Base-by-base conservation (phyloP, 257 asterid species). In the Ballota nigra region DNA sequence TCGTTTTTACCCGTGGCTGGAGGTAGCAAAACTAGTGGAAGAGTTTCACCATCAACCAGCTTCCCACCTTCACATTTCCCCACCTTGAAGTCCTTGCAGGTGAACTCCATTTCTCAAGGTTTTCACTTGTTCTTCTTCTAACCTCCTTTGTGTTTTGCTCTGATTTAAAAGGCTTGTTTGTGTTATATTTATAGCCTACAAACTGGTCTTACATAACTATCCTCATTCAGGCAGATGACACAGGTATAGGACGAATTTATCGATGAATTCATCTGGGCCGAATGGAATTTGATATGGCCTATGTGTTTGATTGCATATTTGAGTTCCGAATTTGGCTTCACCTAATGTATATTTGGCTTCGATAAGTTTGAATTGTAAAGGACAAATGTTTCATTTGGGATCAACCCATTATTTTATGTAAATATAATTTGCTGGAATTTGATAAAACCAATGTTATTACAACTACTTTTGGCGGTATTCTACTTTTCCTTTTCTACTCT, bases 51-150 rank as follows among this genome's bases (percentile, higher is more conserved):
- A 36, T 91, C 84, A 10, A 91, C 95, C 22, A 84, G 68, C 78
- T 80, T 91, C 62, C 87, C 95, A 3, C 97, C 96, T 66, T 87
- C 92, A 16, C 97, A 91, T 82, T 89, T 91, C 0, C 97, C 97
- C 7, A 87, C 96, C 86, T 84, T 86, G 74, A 91, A 91, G 13
- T 85, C 86, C 83, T 85, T 75, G 75, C 91, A 83, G 15, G 40
- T 74, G 82, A 76, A 86, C 75, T 88, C 92, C 95, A 86, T 89
- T 67, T 26, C 36, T 57, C 26, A 12, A 51, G 20, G 13, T 0
- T 51, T 0, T 9, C 18, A 4, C 28, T 10, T 51, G 16, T 23
- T 22, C 5, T 33, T 5, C 8, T 16, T 33, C n/a, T 36, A 10
- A n/a, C n/a, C 34, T 18, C 58, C 23, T 51, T 3, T 47, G 47